Evolutionary conservation across 805 yeast genomes (phyloP), one percentile per base, ranked within the genome.

Genomic region (Starmera pachycereana): DNA sequence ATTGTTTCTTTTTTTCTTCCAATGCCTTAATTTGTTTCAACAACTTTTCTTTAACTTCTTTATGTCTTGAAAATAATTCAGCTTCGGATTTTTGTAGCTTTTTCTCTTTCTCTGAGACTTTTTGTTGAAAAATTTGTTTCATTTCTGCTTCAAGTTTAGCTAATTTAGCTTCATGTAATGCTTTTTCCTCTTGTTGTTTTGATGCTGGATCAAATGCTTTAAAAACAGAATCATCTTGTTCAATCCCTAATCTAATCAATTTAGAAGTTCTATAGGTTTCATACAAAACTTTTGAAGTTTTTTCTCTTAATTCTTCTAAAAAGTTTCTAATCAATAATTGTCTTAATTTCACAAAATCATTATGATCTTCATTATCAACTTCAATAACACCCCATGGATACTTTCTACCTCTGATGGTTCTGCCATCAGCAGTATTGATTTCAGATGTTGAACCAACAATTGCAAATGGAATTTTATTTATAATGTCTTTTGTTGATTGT

Each of bases 381-480:
- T 92, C 97, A 53, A 92, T 83, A 18, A 83, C 71, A 50, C 97
- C 97, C 98, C 98, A 92, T 45, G 97, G 97, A 61, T 90, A 90
- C 46, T 75, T 68, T 65, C 98, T 83, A 50, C 96, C 97, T 62
- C 97, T 78, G 35, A 89, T 94, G 18, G 56, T 46, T 59, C 85
- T 74, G 33, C 96, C 96, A 56, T 84, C 92, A 34, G 71, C 59
- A 33, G 71, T 65, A 51, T 78, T 78, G 30, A 83, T 79, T 46
- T 76, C 78, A 43, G 67, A 65, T 18, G 92, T 84, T 18, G 97
- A 86, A 18, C 97, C 98, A 40, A 92, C 84, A 48, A 92, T 81
- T 13, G 98, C 97, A 65, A 86, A 90, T 36, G 99, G 99, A 46
- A 86, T 71, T 52, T 71, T 76, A 37, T 74, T 65, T 63, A 81